Conservation (phyloP, 192 early-diverging fungal genomes). For the Backusella parvicylindrica region DNA sequence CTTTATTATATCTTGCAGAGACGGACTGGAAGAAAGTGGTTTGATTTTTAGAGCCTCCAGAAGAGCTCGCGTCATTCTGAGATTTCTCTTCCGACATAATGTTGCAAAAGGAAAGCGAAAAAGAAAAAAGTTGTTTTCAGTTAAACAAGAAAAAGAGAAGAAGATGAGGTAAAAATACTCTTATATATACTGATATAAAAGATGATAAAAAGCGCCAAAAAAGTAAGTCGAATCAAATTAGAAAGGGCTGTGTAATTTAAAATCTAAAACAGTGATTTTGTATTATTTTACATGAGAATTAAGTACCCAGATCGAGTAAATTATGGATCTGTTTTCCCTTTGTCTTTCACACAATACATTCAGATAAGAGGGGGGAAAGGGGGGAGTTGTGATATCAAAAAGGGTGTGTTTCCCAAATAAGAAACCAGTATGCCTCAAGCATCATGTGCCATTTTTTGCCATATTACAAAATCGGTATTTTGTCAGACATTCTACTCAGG, state of each 20-base stretch:
- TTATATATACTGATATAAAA: neutral
- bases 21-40: neutral
- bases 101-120: neutral
- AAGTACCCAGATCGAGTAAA: neutral
- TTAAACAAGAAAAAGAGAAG: neutral
- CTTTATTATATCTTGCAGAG: constrained; percentile 10
- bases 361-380: too few relatives aligned
- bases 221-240: neutral
- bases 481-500: neutral
- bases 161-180: neutral
- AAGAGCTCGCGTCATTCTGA: neutral
- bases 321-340: neutral
- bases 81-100: neutral
- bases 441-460: neutral
- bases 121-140: neutral
- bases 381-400: neutral
- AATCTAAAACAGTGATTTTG: constrained; percentile 1
- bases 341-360: neutral
- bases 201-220: neutral
- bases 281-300: neutral
- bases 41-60: neutral
- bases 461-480: neutral
- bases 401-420: neutral
- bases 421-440: neutral
- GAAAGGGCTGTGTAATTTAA: neutral